Conservation (phyloP, 345 rosid genomes). For the Toxicodendron radicans region DNA sequence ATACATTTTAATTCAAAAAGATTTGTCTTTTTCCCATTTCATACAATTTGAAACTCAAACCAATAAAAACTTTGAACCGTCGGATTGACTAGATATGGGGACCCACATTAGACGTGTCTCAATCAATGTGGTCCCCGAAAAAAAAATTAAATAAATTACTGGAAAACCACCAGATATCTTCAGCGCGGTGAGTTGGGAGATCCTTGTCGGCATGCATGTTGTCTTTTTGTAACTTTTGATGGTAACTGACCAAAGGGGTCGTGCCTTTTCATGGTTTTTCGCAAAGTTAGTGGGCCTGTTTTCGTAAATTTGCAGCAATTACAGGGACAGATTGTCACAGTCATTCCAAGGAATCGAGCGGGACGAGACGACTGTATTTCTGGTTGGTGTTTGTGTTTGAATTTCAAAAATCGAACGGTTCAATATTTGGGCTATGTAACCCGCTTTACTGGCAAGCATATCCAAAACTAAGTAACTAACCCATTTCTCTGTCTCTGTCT, state of each 20-base stretch:
- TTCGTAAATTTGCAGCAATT: conserved; percentile 1
- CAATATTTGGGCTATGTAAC: conserved; percentile 13
- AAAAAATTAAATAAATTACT: not conserved
- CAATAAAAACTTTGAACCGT: not conserved
- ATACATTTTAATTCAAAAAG: not conserved
- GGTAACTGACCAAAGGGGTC: conserved; percentile 18
- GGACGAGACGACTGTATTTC: conserved; percentile 28
- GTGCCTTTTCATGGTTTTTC: conserved; percentile 31
- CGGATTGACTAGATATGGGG: not conserved
- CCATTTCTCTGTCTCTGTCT: conserved; percentile 10
- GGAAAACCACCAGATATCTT: conserved; percentile 14
- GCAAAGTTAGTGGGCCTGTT: conserved; percentile 12
- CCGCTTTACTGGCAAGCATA: conserved; percentile 18
- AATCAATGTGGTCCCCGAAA: not conserved
- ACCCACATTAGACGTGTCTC: not conserved
- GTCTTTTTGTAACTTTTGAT: conserved; percentile 17
- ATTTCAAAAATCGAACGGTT: conserved; percentile 44
- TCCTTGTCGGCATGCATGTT: conserved; percentile 33
- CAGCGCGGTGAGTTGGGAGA: conserved; percentile 18
- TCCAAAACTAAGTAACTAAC: conserved; percentile 7
- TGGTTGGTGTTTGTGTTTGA: conserved; percentile 32
- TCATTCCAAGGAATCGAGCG: conserved; percentile 27
- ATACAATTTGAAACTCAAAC: not conserved
- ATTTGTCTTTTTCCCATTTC: not conserved
- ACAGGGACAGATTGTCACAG: not conserved